Evolutionary conservation across 306 rosid genomes (phyloP).

Genomic region (Prunus davidiana): DNA sequence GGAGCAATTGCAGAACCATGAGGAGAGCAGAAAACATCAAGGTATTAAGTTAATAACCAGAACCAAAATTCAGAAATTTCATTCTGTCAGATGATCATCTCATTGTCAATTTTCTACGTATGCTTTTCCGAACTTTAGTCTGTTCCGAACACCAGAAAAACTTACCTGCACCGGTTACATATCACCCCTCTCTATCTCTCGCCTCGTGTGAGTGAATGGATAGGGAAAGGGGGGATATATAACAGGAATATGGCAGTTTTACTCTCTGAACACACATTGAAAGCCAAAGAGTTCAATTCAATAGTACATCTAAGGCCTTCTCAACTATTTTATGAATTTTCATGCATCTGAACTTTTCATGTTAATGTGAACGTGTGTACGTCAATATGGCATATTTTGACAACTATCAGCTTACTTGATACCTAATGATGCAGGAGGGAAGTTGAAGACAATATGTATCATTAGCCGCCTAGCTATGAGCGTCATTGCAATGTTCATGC

Average conservation of each 20-base stretch:
- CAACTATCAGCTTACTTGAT: background rate
- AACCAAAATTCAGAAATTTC: background rate
- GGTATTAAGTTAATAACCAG: background rate
- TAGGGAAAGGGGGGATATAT: background rate
- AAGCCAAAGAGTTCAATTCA: background rate
- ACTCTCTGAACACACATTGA: background rate
- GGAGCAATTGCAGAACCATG: conserved; percentile 36
- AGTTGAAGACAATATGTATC: conserved; percentile 10
- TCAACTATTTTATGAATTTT: background rate
- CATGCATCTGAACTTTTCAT: background rate
- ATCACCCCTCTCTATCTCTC: background rate
- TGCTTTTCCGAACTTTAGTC: too few species aligned
- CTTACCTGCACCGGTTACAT: background rate
- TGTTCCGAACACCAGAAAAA: background rate
- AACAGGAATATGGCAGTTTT: background rate
- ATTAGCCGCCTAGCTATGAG: conserved; percentile 14
- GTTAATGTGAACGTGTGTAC: background rate
- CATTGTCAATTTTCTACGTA: too few species aligned
- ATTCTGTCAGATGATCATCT: too few species aligned
- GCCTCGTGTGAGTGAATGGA: background rate
- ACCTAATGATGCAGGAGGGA: conserved; percentile 10
- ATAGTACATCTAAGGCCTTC: background rate
- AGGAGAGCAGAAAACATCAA: conserved; percentile 23
- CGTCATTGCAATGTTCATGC: conserved; percentile 25
- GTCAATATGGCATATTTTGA: background rate